These are phyloP conservation scores for Leishmania tropica DNA, from an alignment of 208 protist species.

Conservation along the genomic window DNA sequence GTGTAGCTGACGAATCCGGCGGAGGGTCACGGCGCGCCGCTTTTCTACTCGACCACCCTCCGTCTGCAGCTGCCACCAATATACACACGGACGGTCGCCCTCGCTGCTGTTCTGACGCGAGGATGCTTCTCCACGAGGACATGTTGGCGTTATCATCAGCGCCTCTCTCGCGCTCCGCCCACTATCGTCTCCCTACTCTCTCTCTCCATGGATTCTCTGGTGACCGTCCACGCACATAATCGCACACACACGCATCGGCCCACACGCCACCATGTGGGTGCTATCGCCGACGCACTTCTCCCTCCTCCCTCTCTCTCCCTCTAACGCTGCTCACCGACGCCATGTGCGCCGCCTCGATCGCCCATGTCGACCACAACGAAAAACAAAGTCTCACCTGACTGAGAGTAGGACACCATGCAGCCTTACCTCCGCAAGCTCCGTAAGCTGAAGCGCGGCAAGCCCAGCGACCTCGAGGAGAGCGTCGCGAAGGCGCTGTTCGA, in stretches of 20 bases:
- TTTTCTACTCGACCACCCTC: background rate
- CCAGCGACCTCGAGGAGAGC: constrained; percentile 90
- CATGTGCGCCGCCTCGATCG: too few species aligned
- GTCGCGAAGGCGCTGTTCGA: constrained; percentile 96
- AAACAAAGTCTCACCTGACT: background rate
- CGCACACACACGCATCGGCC: background rate
- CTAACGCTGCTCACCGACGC: background rate
- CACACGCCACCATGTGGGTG: background rate
- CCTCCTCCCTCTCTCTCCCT: background rate
- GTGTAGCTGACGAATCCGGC: background rate
- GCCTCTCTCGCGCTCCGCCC: background rate
- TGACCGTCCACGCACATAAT: background rate
- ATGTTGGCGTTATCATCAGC: background rate
- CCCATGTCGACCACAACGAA: too few species aligned
- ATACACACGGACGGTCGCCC: too few species aligned
- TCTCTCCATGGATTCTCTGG: background rate
- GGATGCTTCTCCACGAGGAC: background rate
- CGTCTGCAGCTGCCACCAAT: background rate
- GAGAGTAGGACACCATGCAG: constrained; percentile 34
- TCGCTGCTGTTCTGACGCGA: background rate
- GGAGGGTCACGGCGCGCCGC: background rate
- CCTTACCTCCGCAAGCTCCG: constrained; percentile 94
- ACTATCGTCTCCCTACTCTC: background rate
- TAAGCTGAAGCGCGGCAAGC: constrained; percentile 90
- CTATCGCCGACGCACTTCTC: background rate